Conservation (phyloP, 768 basidiomycete genomes). For the Boletales sp. region DNA sequence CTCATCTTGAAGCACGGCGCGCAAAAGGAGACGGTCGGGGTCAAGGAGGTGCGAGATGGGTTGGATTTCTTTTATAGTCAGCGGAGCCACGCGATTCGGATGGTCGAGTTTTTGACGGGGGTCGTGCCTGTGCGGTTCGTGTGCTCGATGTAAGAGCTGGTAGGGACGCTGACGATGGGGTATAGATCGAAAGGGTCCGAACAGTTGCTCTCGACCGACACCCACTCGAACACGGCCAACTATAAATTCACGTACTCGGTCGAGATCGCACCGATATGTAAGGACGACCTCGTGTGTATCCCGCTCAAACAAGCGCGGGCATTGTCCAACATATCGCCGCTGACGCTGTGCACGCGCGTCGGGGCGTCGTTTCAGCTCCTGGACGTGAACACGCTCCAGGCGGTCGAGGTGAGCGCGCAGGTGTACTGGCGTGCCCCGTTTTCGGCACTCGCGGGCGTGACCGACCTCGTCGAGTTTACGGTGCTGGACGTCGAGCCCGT, state of each 20-base stretch:
- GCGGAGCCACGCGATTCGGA: constrained; percentile 89
- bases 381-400: constrained; percentile 83
- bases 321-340: constrained; percentile 83
- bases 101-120: constrained; percentile 88
- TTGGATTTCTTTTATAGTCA: constrained; percentile 96
- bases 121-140: constrained; percentile 86
- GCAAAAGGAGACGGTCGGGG: constrained; percentile 91
- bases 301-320: constrained; percentile 78
- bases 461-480: constrained; percentile 91
- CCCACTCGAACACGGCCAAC: constrained; percentile 88
- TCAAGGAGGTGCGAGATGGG: constrained; percentile 92
- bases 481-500: constrained; percentile 92
- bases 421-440: constrained; percentile 94
- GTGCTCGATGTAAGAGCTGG: background rate
- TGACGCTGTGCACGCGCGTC: constrained; percentile 86
- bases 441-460: constrained; percentile 72
- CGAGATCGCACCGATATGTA: constrained; percentile 95
- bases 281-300: constrained; percentile 93
- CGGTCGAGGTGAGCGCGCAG: constrained; percentile 71
- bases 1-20: constrained; percentile 95
- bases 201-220: constrained; percentile 90
- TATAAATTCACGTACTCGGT: constrained; percentile 98
- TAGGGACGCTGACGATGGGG: background rate
- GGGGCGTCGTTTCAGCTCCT: constrained; percentile 89
- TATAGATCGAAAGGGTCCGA: constrained; percentile 87